Base-by-base conservation (phyloP, 2,329 filamentous ascomycete species). In the Penicillium nordicum region DNA sequence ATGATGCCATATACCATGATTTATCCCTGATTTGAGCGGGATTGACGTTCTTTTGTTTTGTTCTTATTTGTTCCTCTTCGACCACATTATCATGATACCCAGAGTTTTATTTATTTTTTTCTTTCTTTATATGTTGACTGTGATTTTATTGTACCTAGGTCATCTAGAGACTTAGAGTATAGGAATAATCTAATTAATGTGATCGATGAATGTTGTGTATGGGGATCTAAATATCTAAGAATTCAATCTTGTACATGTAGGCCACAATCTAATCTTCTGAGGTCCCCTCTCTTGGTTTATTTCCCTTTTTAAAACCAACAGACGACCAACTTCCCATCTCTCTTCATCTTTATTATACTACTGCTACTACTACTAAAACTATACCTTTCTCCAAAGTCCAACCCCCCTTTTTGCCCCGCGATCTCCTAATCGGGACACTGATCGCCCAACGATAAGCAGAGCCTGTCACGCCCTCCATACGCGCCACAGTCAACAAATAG, bases 1-100 rank as follows among this genome's bases (percentile, higher is more conserved):
- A 57, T 32, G 38, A 53, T 60, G 50, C 49, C 44, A 34, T 27
- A 51, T 60, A 47, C 47, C 53, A 44, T 40, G 52, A 44, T 51
- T 40, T 21, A 41, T 40, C 27, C 30, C 38, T 23, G 27, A 21
- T 41, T 29, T 42, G 11, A 25, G 46, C 21, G 47, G 14, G 32
- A 40, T 50, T 51, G 25, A 51, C 53, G 27, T 55, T 50, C 38
- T 55, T 50, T 58, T 55, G 29, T 29, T 41, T 48, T 52, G 40
- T 27, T 29, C 10, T 30, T 30, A 12, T 30, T 53, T 52, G 40
- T 56, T 53, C 53, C 21, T 41, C 42, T 44, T 48, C 51, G 23
- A 32, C 21, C 53, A 43, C 23, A 54, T 51, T 44, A 49, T 53
- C 49, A 58, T 65, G 63, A 66, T 66, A 65, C 64, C 63, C 64